Conservation (phyloP, 768 basidiomycete genomes). For the Lactarius deliciosus region DNA sequence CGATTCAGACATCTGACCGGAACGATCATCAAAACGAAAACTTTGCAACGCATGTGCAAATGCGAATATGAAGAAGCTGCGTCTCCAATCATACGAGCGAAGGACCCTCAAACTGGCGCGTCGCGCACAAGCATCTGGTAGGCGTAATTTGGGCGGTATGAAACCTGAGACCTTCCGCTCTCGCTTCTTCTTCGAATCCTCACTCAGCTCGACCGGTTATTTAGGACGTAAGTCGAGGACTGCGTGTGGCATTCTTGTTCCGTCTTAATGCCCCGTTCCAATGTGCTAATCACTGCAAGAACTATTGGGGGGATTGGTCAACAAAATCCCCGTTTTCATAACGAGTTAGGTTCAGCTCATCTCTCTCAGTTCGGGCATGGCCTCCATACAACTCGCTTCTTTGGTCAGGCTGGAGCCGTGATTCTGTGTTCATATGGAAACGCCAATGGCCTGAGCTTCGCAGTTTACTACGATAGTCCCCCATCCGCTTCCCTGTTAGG, state of each 20-base stretch:
- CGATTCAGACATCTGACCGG: background rate
- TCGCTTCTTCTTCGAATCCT: background rate
- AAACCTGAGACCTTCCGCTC: background rate
- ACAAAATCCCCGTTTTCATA: background rate
- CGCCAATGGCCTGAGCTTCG: background rate
- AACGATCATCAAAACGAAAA: background rate
- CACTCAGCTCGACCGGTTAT: background rate
- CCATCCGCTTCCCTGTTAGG: background rate
- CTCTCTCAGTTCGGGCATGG: background rate
- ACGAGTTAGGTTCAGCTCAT: background rate
- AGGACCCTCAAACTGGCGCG: background rate
- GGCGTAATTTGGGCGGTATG: constrained; percentile 19
- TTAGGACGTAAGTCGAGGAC: background rate
- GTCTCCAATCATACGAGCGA: background rate
- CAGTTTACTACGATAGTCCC: background rate
- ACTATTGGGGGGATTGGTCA: background rate
- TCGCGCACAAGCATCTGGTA: background rate
- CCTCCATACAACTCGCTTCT: background rate
- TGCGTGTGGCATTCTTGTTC: background rate
- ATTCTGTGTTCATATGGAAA: constrained; percentile 11
- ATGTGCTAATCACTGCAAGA: background rate
- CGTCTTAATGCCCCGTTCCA: background rate
- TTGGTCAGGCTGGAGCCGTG: background rate
- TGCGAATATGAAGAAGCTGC: background rate
- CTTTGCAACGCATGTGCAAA: background rate